Evolutionary conservation across 2,329 filamentous ascomycete species (phyloP).

Genomic region (Aspergillus terreus): DNA sequence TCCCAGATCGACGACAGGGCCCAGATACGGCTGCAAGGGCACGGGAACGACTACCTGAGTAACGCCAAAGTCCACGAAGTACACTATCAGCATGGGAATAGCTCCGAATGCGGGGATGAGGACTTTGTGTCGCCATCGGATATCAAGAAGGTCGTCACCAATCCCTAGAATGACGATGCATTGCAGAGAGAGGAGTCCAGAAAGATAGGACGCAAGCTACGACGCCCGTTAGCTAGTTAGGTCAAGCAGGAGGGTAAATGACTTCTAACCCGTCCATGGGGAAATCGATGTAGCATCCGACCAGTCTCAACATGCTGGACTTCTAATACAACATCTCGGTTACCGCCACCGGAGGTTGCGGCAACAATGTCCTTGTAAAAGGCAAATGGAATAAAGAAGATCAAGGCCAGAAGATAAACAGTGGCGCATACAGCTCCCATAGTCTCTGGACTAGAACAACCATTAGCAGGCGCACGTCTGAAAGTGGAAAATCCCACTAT

Average conservation of each 20-base stretch:
- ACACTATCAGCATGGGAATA: constrained; percentile 90
- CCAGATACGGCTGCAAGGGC: constrained; percentile 77
- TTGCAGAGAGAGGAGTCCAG: constrained; percentile 88
- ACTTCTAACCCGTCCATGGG: constrained; percentile 74
- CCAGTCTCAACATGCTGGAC: constrained; percentile 73
- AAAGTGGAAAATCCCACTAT: not conserved
- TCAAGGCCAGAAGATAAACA: constrained; percentile 84
- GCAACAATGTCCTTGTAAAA: constrained; percentile 98
- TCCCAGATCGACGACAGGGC: constrained; percentile 78
- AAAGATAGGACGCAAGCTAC: constrained; percentile 89
- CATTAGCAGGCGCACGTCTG: constrained; percentile 5
- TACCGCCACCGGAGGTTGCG: constrained; percentile 88
- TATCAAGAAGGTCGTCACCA: constrained; percentile 94
- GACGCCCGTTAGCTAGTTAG: not conserved
- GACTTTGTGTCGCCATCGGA: constrained; percentile 98
- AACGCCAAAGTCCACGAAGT: constrained; percentile 97
- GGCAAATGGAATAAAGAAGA: constrained; percentile 91
- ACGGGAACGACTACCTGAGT: constrained; percentile 91
- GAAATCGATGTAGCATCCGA: constrained; percentile 84
- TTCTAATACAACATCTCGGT: constrained; percentile 78
- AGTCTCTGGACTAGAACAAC: constrained; percentile 67
- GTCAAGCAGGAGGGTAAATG: not conserved
- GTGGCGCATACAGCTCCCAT: constrained; percentile 94
- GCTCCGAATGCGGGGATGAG: constrained; percentile 93
- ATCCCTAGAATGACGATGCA: constrained; percentile 87